Evolutionary conservation across 2,329 filamentous ascomycete species (phyloP).

Genomic region (Rhynchosporium graminicola): DNA sequence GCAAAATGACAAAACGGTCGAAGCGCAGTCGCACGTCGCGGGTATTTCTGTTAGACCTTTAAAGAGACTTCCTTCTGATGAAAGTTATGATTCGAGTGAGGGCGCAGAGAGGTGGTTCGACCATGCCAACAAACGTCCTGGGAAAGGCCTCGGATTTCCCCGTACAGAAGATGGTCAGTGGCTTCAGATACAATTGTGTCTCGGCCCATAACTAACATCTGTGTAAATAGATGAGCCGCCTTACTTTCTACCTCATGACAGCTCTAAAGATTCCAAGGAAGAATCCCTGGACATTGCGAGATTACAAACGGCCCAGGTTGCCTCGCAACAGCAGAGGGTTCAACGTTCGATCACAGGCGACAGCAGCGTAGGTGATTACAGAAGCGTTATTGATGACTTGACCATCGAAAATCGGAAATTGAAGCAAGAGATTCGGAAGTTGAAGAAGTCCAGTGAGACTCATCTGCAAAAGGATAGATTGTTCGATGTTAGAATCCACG

Average conservation of each 20-base stretch:
- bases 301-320: neutral
- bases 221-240: constrained; percentile 33
- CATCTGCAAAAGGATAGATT: constrained; percentile 72
- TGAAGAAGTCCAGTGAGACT: constrained; percentile 64
- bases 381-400: constrained; percentile 84
- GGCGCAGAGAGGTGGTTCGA: constrained; percentile 37
- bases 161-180: constrained; percentile 34
- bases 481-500: constrained; percentile 79
- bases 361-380: constrained; percentile 64
- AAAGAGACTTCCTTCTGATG: constrained; percentile 23
- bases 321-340: neutral
- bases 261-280: constrained; percentile 23
- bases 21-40: neutral
- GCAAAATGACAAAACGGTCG: neutral
- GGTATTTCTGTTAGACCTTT: constrained; percentile 9
- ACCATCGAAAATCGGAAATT: constrained; percentile 81
- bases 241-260: constrained; percentile 31
- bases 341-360: constrained; percentile 22
- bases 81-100: constrained; percentile 25
- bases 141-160: constrained; percentile 12
- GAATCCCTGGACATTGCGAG: constrained; percentile 9
- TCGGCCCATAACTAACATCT: constrained; percentile 9
- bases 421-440: constrained; percentile 70
- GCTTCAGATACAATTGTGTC: neutral
- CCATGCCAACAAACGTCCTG: constrained; percentile 31